Evolutionary conservation across 2,329 filamentous ascomycete species (phyloP).

Genomic region (Pseudogymnoascus sp.): DNA sequence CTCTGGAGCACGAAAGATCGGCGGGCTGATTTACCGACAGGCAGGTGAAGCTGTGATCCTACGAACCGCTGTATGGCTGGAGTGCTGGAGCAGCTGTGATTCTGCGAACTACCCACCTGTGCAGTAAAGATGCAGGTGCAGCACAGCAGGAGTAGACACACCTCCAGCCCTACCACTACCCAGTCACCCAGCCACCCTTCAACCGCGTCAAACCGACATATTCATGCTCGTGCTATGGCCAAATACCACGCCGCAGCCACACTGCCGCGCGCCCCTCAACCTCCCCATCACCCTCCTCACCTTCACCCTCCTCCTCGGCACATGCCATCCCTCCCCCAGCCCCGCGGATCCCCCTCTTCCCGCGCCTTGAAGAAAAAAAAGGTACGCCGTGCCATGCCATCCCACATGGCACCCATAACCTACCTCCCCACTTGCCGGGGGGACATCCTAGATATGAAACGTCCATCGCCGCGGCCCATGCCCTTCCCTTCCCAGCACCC

Average conservation of each 20-base stretch:
- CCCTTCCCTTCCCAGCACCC: neutral
- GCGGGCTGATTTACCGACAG: neutral
- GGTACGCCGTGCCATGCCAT: neutral
- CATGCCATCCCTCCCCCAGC: neutral
- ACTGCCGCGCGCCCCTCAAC: neutral
- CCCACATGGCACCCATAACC: neutral
- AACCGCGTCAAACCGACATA: neutral
- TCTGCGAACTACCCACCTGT: neutral
- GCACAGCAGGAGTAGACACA: too few relatives aligned
- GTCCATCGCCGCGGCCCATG: neutral
- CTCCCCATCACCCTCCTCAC: neutral
- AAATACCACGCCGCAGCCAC: neutral
- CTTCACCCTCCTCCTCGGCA: neutral
- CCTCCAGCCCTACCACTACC: neutral
- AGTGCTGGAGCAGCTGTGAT: neutral
- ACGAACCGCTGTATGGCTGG: neutral
- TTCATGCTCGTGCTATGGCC: neutral
- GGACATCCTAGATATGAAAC: neutral
- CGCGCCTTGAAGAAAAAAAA: neutral
- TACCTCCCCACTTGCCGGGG: neutral
- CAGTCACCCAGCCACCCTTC: neutral
- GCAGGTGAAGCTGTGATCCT: neutral
- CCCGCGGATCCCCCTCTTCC: neutral
- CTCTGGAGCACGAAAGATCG: neutral
- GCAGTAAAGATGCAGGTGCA: too few relatives aligned